Evolutionary conservation across 495 filamentous ascomycete genomes (phyloP).

Genomic region (Aspergillus ellipticus): DNA sequence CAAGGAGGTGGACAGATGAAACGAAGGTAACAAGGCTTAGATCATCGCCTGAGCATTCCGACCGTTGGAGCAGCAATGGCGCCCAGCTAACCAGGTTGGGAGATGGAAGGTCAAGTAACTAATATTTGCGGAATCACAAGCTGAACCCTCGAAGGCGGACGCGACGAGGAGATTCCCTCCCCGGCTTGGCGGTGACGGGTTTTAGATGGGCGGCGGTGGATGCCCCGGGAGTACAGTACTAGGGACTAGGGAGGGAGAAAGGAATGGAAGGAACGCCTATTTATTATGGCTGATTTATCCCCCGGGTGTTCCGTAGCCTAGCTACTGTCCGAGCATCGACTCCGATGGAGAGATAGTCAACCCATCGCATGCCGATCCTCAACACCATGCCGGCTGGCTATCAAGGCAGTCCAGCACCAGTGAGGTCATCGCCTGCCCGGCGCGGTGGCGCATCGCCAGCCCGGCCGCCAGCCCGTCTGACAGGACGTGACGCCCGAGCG

Average conservation of each 20-base stretch:
- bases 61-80: not conserved
- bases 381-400: not conserved
- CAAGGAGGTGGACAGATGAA: not conserved
- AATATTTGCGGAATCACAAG: not conserved
- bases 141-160: not conserved
- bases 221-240: no score
- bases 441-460: not conserved
- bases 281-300: no score
- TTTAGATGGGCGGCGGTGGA: not conserved
- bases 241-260: no score
- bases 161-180: not conserved
- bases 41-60: not conserved
- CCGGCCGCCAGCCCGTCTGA: not conserved
- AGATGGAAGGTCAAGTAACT: not conserved
- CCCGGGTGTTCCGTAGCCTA: no score
- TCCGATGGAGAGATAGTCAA: no score
- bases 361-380: not conserved
- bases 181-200: not conserved
- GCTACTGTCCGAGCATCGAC: no score
- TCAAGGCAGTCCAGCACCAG: not conserved
- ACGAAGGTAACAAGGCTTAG: not conserved
- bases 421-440: not conserved
- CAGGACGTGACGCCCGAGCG: not conserved
- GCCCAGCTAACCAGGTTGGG: not conserved
- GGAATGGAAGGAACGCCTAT: no score